Base-by-base conservation (phyloP, 1,139 yeast genomes). In the Suzukiozyma palmioleophila region DNA sequence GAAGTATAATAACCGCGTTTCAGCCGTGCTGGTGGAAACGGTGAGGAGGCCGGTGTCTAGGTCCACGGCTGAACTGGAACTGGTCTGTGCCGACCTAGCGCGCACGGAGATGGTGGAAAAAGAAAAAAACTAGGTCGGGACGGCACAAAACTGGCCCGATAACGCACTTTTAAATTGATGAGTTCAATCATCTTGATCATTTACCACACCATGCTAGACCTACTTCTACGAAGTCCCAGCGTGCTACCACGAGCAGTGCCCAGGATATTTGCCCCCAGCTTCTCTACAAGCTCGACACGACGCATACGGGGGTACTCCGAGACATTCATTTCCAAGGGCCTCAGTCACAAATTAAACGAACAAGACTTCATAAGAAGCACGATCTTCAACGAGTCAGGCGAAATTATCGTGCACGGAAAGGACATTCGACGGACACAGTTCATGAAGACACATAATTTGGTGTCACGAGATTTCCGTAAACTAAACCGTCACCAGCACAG, bases 301-400 rank as follows among this genome's bases (percentile, higher is more conserved):
- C 14, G 12, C 16, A 4, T n/a, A 13, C 31, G 31, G 9, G 10
- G 4, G 4, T 28, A 12, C 16, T 15, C 31, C 3, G 8, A 28
- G 4, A 8, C 15, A 3, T 28, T 3, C 14, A 14, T n/a, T 8
- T 12, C 14, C 10, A 28, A 28, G 31, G 13, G 15, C n/a, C 15
- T 12, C 8, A 15, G 15, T 8, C 12, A 9, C 14, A 28, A 28
- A 28, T 13, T 13, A 13, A 13, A n/a, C 16, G 67, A 56, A 22
- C 58, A 50, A 35, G 70, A 64, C 29, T 51, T 47, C 38, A 63
- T 72, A 16, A 47, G 83, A 44, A 89, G 97, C 52, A 87, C 97
- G 0, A 59, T 68, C 12, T 70, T 70, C 40, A 58, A 70, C 43
- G 39, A 46, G 5, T 38, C 50, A 3, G 77, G 77, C 2, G 58